phyloP scores from a whole-genome alignment of 2,329 filamentous ascomycete genomes.

The Rhynchosporium secalis region DNA sequence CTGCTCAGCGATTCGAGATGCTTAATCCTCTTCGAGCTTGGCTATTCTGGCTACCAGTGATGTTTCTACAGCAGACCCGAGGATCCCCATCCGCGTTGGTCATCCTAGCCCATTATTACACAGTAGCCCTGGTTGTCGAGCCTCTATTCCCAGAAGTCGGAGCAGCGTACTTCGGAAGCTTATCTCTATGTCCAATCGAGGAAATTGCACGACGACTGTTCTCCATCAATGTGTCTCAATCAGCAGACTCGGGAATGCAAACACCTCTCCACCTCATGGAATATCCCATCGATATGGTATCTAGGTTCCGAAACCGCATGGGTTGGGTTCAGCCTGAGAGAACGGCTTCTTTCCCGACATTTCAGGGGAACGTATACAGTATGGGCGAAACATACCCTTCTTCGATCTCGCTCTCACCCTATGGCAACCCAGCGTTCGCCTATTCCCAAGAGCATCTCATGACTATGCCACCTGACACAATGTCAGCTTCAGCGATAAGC shows the following conservation, averaged over 20 bases:
- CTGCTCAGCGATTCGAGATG: constrained; percentile 85
- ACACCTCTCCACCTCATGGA: constrained; percentile 69
- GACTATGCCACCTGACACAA: constrained; percentile 51
- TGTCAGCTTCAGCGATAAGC: constrained; percentile 51
- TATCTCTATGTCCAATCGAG: constrained; percentile 79
- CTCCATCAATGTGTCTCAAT: constrained; percentile 63
- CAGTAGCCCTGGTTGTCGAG: constrained; percentile 82
- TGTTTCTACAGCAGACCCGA: constrained; percentile 74
- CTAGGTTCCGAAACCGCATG: constrained; percentile 68
- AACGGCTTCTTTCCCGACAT: constrained; percentile 62
- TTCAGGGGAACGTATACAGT: constrained; percentile 56
- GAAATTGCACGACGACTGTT: constrained; percentile 78
- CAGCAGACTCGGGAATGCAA: constrained; percentile 57
- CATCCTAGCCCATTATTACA: constrained; percentile 89
- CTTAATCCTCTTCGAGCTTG: constrained; percentile 86
- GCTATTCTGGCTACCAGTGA: constrained; percentile 94
- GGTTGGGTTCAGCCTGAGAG: constrained; percentile 63
- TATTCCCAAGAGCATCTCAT: constrained; percentile 65
- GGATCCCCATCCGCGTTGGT: constrained; percentile 76
- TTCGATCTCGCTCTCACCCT: constrained; percentile 51
- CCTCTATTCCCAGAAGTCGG: constrained; percentile 90
- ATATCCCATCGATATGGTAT: constrained; percentile 68
- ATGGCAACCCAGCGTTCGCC: constrained; percentile 59
- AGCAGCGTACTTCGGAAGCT: constrained; percentile 80
- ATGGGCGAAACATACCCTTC: constrained; percentile 47